These are phyloP conservation scores for Anastatica hierochuntica DNA, from an alignment of 345 rosid genomes.

Conservation along the genomic window DNA sequence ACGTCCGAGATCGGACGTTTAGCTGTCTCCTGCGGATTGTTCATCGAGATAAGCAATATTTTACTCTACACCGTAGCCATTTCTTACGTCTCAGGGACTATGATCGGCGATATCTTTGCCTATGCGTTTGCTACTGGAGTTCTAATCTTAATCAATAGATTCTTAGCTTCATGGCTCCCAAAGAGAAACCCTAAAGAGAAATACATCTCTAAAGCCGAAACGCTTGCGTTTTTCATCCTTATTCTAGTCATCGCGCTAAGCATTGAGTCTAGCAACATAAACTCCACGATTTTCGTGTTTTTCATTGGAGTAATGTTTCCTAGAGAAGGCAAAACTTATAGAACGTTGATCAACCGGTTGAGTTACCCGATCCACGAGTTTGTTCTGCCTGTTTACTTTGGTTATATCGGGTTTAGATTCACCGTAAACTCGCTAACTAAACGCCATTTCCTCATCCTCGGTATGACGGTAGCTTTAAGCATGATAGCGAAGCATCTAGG, in stretches of 20 bases:
- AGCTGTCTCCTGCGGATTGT: slow-evolving; percentile 39
- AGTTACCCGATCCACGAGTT: slow-evolving; percentile 57
- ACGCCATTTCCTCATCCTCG: slow-evolving; percentile 8
- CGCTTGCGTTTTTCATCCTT: slow-evolving; percentile 36
- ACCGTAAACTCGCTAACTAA: slow-evolving; percentile 11
- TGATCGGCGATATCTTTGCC: slow-evolving; percentile 24
- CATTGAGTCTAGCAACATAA: slow-evolving; percentile 36
- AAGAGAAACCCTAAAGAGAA: slow-evolving; percentile 47
- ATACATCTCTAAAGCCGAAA: slow-evolving; percentile 54
- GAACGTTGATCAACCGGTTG: slow-evolving; percentile 62
- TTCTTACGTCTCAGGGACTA: slow-evolving; percentile 11
- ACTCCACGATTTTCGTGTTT: slow-evolving; percentile 40
- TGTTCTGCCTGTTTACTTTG: slow-evolving; percentile 72
- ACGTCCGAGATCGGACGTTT: slow-evolving; percentile 66
- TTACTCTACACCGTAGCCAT: slow-evolving; percentile 22
- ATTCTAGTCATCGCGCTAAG: slow-evolving; percentile 29
- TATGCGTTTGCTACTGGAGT: slow-evolving; percentile 22
- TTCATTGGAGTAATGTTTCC: slow-evolving; percentile 70
- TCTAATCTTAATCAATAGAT: slow-evolving; percentile 35
- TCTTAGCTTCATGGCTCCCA: slow-evolving; percentile 50
- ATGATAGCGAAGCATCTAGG: slow-evolving; percentile 43
- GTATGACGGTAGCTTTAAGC: slow-evolving; percentile 32
- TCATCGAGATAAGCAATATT: slow-evolving; percentile 48
- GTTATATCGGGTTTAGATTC: slow-evolving; percentile 71
- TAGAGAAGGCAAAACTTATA: slow-evolving; percentile 59